Percentiles rank a stretch among this genome's conserved stretches.
phyloP scores from a whole-genome alignment of 441 rosid genomes.

The Dalechampia spathulata region DNA sequence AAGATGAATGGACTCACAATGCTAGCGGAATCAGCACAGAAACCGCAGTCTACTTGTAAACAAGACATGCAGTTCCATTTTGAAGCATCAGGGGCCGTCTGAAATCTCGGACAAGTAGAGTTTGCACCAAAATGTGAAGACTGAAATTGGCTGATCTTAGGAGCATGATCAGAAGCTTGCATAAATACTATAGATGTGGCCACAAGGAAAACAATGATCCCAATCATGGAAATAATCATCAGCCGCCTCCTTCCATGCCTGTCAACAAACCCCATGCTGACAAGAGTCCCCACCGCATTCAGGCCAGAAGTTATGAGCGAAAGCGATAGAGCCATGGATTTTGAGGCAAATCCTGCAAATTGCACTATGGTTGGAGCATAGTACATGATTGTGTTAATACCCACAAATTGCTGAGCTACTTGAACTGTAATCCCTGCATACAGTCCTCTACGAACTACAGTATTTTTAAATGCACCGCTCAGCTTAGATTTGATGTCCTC shows the following conservation, averaged over 20 bases:
- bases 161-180: conserved; percentile 45
- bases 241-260: conserved; percentile 56
- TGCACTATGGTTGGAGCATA: conserved; percentile 70
- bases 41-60: conserved; percentile 45
- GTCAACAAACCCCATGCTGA: conserved; percentile 58
- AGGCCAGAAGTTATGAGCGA: conserved; percentile 63
- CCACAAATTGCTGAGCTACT: conserved; percentile 69
- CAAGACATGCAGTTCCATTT: conserved; percentile 66
- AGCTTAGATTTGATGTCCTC: conserved; percentile 31
- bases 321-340: conserved; percentile 52
- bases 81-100: conserved; percentile 5
- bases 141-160: conserved; percentile 29
- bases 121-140: conserved; percentile 39
- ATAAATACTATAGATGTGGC: conserved; percentile 35
- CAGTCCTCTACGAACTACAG: conserved; percentile 52
- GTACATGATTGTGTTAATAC: conserved; percentile 74
- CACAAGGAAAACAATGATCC: conserved; percentile 46
- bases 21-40: conserved; percentile 30
- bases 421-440: conserved; percentile 60
- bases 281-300: conserved; percentile 49
- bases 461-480: conserved; percentile 46
- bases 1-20: conserved; percentile 14
- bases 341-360: conserved; percentile 73
- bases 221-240: conserved; percentile 46
- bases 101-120: conserved; percentile 48